phyloP scores from a whole-genome alignment of 2,329 filamentous ascomycete species.

The Aspergillus persii region DNA sequence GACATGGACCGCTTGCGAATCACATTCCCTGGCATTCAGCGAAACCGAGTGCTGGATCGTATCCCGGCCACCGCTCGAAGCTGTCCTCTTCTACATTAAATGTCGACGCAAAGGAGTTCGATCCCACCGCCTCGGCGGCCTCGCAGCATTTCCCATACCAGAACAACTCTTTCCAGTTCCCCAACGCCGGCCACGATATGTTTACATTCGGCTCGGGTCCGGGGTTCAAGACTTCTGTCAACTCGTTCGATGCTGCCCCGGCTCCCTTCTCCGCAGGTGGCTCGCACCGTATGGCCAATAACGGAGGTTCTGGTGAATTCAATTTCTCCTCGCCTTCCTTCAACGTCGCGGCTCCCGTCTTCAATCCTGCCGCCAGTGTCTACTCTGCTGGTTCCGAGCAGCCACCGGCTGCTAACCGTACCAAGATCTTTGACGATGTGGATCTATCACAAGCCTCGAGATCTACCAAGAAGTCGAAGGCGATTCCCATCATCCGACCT shows the following conservation, averaged over 20 bases:
- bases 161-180: slow-evolving; percentile 43
- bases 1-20: slow-evolving; percentile 27
- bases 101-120: slow-evolving; percentile 85
- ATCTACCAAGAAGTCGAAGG: slow-evolving; percentile 71
- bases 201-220: slow-evolving; percentile 31
- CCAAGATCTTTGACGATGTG: slow-evolving; percentile 67
- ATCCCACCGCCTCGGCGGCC: slow-evolving; percentile 54
- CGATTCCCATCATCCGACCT: slow-evolving; percentile 74
- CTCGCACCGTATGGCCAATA: slow-evolving; percentile 14
- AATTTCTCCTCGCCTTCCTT: slow-evolving; percentile 69
- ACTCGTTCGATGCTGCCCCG: slow-evolving; percentile 65
- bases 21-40: slow-evolving; percentile 35
- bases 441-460: slow-evolving; percentile 62
- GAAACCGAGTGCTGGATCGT: slow-evolving; percentile 32
- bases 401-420: slow-evolving; percentile 17
- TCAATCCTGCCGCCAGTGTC: slow-evolving; percentile 58
- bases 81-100: slow-evolving; percentile 77
- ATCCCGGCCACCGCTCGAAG: slow-evolving; percentile 61
- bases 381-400: slow-evolving; percentile 23
- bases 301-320: slow-evolving; percentile 44
- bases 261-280: slow-evolving; percentile 64
- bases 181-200: slow-evolving; percentile 24
- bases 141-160: slow-evolving; percentile 46
- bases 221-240: slow-evolving; percentile 30
- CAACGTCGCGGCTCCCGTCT: slow-evolving; percentile 72